phyloP scores from a whole-genome alignment of 2,329 filamentous ascomycete genomes.

The Boeremia exigua region DNA sequence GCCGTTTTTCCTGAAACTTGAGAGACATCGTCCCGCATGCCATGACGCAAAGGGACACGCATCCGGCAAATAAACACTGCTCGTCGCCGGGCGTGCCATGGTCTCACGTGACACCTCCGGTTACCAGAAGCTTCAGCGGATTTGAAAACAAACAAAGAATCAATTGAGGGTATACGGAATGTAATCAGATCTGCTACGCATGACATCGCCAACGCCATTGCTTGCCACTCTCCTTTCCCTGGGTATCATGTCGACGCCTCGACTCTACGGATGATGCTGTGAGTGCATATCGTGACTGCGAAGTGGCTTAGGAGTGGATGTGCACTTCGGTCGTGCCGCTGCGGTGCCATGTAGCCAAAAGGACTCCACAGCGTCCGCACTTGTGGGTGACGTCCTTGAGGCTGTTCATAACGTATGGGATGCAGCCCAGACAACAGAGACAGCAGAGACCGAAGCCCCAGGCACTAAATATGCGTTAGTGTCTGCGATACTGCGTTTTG shows the following conservation, averaged over 20 bases:
- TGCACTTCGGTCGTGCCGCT: constrained; percentile 56
- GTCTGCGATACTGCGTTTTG: background rate
- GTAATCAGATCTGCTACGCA: background rate
- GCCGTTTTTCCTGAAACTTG: too few relatives aligned
- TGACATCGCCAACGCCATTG: background rate
- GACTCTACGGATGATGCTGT: background rate
- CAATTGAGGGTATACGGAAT: background rate
- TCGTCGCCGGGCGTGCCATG: too few relatives aligned
- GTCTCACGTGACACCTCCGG: too few relatives aligned
- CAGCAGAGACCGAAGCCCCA: constrained; percentile 56
- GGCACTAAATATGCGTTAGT: constrained; percentile 43
- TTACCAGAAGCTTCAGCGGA: too few relatives aligned
- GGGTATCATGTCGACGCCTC: background rate
- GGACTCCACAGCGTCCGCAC: constrained; percentile 54
- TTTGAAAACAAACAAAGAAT: background rate
- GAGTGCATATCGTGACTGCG: too few relatives aligned
- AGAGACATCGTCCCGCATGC: too few relatives aligned
- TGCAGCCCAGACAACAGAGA: constrained; percentile 54
- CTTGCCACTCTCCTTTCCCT: background rate
- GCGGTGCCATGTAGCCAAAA: constrained; percentile 57
- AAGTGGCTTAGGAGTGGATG: constrained; percentile 39
- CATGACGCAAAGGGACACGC: too few relatives aligned
- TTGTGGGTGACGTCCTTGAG: constrained; percentile 58
- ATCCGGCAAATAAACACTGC: too few relatives aligned
- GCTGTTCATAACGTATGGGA: constrained; percentile 56